phyloP scores from a whole-genome alignment of 768 basidiomycete species.

The Hortiboletus flavorubellus region DNA sequence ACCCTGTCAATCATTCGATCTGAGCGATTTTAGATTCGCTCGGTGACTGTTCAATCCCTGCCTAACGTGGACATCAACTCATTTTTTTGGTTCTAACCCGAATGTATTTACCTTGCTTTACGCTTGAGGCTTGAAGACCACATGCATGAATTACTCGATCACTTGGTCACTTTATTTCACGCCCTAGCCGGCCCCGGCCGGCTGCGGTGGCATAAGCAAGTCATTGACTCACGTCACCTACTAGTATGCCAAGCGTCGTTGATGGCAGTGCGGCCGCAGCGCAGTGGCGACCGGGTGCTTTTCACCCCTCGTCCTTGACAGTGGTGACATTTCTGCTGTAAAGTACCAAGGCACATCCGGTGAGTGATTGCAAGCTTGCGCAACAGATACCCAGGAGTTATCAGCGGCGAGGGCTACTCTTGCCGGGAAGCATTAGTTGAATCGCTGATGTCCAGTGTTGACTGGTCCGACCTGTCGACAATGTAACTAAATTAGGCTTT shows the following conservation, averaged over 20 bases:
- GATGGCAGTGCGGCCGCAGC: constrained; percentile 2
- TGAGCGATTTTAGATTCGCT: neutral
- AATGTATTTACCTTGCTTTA: neutral
- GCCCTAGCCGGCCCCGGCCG: neutral
- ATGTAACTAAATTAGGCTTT: neutral
- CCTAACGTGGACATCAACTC: neutral
- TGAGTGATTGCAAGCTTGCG: neutral
- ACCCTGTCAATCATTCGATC: neutral
- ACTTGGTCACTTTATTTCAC: neutral
- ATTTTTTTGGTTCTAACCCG: neutral
- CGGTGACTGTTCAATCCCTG: neutral
- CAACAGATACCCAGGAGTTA: neutral
- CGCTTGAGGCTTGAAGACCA: neutral
- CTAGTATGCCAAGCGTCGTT: neutral
- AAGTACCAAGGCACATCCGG: neutral
- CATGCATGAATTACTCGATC: neutral
- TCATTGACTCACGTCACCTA: neutral
- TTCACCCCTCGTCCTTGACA: neutral
- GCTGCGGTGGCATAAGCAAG: neutral
- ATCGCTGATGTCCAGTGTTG: neutral
- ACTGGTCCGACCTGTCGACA: neutral
- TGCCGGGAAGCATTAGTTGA: neutral
- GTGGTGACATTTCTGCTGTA: neutral
- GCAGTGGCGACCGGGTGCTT: neutral
- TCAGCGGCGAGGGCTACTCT: neutral